A percentile compares a stretch with the other conserved stretches of the same genome.
These are phyloP conservation scores for Suillus decipiens DNA, from an alignment of 768 basidiomycete genomes.

Conservation along the genomic window DNA sequence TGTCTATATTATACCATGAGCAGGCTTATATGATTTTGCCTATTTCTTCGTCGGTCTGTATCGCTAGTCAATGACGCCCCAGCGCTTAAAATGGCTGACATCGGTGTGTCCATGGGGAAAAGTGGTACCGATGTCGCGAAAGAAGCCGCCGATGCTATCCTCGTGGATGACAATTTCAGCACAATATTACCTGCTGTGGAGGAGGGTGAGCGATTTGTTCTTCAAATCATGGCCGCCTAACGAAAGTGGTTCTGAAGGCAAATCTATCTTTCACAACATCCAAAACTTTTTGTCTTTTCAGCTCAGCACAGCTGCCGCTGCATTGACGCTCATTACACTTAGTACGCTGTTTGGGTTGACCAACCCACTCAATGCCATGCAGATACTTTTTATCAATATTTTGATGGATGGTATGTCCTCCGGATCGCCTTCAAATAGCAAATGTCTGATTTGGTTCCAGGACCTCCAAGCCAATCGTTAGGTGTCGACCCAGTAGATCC, in stretches of 20 bases:
- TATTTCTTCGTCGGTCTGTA: neutral
- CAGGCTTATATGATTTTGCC: neutral
- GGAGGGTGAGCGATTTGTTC: conserved; percentile 57
- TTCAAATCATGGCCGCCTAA: neutral
- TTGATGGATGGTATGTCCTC: conserved; percentile 85
- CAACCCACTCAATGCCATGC: conserved; percentile 97
- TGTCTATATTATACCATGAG: neutral
- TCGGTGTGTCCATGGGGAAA: conserved; percentile 97
- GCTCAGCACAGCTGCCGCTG: conserved; percentile 95
- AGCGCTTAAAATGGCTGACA: conserved; percentile 96
- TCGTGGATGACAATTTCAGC: conserved; percentile 96
- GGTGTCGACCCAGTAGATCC: conserved; percentile 97
- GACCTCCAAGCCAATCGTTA: conserved; percentile 92
- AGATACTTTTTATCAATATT: conserved; percentile 99
- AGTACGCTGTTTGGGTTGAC: conserved; percentile 87
- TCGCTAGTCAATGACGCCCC: conserved; percentile 89
- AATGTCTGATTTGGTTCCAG: conserved; percentile 37
- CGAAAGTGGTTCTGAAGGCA: conserved; percentile 47
- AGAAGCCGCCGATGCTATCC: conserved; percentile 95
- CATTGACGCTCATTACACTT: conserved; percentile 91
- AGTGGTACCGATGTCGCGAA: conserved; percentile 99
- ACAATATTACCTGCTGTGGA: conserved; percentile 94
- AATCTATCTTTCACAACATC: conserved; percentile 99
- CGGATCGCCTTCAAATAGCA: neutral
- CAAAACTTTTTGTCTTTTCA: conserved; percentile 98